These are phyloP conservation scores for Lepidium sativum DNA, from an alignment of 345 rosid genomes.

Conservation along the genomic window DNA sequence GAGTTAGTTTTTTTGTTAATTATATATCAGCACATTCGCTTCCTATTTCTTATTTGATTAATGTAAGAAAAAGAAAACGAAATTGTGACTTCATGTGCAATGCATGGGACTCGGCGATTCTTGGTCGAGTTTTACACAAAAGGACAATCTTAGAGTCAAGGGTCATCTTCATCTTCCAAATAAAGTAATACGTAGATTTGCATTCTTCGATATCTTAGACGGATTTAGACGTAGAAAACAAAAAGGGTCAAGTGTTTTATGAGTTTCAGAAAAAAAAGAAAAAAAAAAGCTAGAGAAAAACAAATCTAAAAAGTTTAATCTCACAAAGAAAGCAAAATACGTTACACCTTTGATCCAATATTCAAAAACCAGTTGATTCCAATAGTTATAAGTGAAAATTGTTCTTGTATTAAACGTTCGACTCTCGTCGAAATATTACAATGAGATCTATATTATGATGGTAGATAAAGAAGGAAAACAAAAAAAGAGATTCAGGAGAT, in stretches of 20 bases:
- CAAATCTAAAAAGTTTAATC: too few relatives aligned
- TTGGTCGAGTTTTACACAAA: not conserved
- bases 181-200: too few relatives aligned
- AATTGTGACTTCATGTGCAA: constrained; percentile 7
- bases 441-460: constrained; percentile 13
- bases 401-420: not conserved
- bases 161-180: not conserved
- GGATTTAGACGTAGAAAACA: too few relatives aligned
- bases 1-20: too few relatives aligned
- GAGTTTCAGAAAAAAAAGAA: too few relatives aligned
- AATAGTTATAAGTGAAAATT: not conserved
- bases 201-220: too few relatives aligned
- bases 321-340: not conserved
- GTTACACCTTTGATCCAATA: not conserved
- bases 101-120: constrained; percentile 6
- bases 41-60: too few relatives aligned
- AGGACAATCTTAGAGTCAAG: constrained; percentile 18
- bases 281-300: too few relatives aligned
- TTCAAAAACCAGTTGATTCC: not conserved
- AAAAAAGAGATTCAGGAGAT: constrained; percentile 26
- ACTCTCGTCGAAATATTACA: too few relatives aligned
- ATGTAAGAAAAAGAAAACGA: too few relatives aligned
- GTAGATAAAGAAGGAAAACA: not conserved
- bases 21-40: too few relatives aligned
- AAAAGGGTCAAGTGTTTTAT: too few relatives aligned